Base-by-base conservation (phyloP, 305 asterid species). In the Vinca major region DNA sequence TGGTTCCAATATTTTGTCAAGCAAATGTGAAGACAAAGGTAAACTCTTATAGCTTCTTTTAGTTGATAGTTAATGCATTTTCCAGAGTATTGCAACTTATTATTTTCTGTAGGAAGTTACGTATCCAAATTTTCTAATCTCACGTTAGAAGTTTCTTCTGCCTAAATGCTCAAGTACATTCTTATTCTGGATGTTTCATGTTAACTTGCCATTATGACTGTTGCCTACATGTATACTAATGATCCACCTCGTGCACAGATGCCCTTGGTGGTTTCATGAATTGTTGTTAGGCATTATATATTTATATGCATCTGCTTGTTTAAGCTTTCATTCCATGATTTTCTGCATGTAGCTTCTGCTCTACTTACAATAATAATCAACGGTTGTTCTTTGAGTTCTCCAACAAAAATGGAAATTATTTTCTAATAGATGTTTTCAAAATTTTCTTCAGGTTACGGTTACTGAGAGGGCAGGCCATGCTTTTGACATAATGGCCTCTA, bases 401-500 rank as follows among this genome's bases (percentile, higher is more conserved):
- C n/a, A 14, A 45, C 4, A 45, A 21, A 33, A 21, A 3, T 57
- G 16, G 36, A 37, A 66, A 55, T 17, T 41, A 2, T 17, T 47
- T 33, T 53, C 48, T 9, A 45, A 47, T 14, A 14, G 37, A 26
- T 53, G 52, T 45, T 56, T 62, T 63, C 72, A 73, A 43, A 26
- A 76, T 76, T 67, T 72, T 73, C 16, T 65, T 67, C 86, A 93
- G 98, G 99, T 88, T 66, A 76, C 81, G 72, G 86, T 89, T 79
- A 93, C 99, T 40, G 86, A 89, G 80, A 89, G 95, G 82, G 88
- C 91, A n/a, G 92, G 95, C 9, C 96, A 93, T 75, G 99, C 97
- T 69, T 81, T 82, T 73, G 95, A 90, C 68, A 75, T 82, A 69
- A 70, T 93, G 89, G 77, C 92, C 71, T 85, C 90, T 62, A 84